Conservation (phyloP, 805 yeast species). For the Sugiyamaella americana region DNA sequence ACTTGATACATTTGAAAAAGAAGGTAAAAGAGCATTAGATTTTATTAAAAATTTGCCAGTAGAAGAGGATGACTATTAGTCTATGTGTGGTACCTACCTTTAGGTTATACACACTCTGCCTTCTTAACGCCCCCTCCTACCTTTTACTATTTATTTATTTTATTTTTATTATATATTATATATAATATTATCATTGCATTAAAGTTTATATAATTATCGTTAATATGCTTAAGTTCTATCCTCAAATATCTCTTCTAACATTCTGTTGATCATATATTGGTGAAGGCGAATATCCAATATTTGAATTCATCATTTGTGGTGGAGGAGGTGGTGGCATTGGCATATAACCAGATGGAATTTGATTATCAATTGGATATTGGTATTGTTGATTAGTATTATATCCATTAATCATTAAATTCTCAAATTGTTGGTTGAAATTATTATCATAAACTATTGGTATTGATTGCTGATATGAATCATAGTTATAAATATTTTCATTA, state of each 20-base stretch:
- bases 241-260: background rate
- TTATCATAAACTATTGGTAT: background rate
- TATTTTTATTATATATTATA: too few species aligned
- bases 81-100: too few species aligned
- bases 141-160: too few species aligned
- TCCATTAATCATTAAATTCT: background rate
- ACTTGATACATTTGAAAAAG: constrained; percentile 42
- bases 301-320: background rate
- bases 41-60: constrained; percentile 12
- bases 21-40: constrained; percentile 45
- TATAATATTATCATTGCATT: too few species aligned
- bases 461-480: background rate
- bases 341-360: background rate
- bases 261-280: background rate
- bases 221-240: background rate
- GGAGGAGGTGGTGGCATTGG: constrained; percentile 7
- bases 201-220: background rate
- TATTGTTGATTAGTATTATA: background rate
- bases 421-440: background rate
- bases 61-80: too few species aligned
- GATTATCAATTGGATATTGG: background rate
- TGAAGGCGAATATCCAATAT: background rate
- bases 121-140: too few species aligned
- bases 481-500: too few species aligned
- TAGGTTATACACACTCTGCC: too few species aligned